These are phyloP conservation scores for Botrytis tulipae DNA, from an alignment of 2,329 filamentous ascomycete genomes.

Conservation along the genomic window DNA sequence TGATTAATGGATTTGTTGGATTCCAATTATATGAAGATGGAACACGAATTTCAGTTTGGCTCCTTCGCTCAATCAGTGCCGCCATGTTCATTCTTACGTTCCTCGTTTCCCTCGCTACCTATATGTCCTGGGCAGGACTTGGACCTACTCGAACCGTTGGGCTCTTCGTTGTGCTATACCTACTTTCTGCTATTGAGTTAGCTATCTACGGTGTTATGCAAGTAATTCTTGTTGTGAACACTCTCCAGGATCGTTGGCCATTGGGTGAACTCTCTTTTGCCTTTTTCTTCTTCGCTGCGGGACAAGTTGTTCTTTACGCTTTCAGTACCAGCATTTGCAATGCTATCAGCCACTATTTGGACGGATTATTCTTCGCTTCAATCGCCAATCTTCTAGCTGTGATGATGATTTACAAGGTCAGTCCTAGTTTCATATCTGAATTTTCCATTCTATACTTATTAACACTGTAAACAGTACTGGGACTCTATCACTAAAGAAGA, in stretches of 20 bases:
- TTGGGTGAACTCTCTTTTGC: conserved; percentile 89
- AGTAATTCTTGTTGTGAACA: conserved; percentile 82
- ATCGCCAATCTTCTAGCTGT: conserved; percentile 90
- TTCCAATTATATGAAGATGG: conserved; percentile 99
- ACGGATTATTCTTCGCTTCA: conserved; percentile 91
- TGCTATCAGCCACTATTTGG: conserved; percentile 83
- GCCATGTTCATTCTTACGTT: conserved; percentile 84
- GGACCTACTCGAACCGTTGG: conserved; percentile 82
- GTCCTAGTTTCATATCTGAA: conserved; percentile 26
- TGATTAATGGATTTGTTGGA: conserved; percentile 97
- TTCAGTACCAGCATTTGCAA: conserved; percentile 84
- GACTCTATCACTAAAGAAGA: conserved; percentile 98
- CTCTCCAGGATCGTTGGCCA: conserved; percentile 92
- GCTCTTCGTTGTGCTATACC: conserved; percentile 86
- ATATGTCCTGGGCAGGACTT: conserved; percentile 86
- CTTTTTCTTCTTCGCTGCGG: conserved; percentile 84
- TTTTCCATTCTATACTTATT: neutral
- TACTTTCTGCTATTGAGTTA: conserved; percentile 84
- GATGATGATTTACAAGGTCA: conserved; percentile 99
- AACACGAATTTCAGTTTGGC: conserved; percentile 89
- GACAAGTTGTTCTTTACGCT: conserved; percentile 89
- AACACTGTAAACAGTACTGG: conserved; percentile 69
- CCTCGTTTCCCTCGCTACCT: conserved; percentile 84
- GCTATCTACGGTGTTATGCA: conserved; percentile 86
- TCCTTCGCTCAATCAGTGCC: conserved; percentile 74